phyloP scores from a whole-genome alignment of 73 alveolate genomes.

The Paramecium biaurelia region DNA sequence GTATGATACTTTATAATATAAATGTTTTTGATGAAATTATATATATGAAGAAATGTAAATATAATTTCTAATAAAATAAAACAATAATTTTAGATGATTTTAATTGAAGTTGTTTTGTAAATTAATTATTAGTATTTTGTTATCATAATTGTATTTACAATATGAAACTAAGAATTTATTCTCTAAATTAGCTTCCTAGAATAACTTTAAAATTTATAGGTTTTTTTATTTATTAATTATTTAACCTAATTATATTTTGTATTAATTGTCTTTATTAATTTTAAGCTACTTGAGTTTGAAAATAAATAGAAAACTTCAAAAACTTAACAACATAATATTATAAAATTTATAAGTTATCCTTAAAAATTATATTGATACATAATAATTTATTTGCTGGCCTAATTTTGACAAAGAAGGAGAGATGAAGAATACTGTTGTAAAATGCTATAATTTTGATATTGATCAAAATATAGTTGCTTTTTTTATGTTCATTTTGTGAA shows the following conservation, averaged over 20 bases:
- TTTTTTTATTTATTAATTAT: too few species aligned
- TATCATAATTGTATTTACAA: background rate
- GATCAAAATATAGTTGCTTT: background rate
- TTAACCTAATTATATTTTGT: too few species aligned
- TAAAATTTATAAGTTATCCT: background rate
- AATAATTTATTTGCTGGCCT: background rate
- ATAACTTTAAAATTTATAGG: too few species aligned
- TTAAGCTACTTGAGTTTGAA: background rate
- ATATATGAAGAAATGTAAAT: background rate
- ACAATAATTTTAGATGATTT: background rate
- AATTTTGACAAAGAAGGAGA: background rate
- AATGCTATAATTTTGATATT: background rate
- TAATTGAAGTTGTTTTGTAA: background rate
- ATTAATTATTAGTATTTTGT: too few species aligned
- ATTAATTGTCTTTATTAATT: background rate
- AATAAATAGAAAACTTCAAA: too few species aligned
- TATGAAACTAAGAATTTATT: background rate
- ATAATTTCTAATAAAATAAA: too few species aligned
- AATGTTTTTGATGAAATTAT: background rate
- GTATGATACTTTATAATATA: background rate
- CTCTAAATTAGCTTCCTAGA: too few species aligned
- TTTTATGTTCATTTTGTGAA: background rate
- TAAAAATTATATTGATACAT: background rate
- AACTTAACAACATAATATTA: too few species aligned
- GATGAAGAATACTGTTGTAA: background rate